Evolutionary conservation across 441 rosid species (phyloP).

Genomic region (Syzygium syzygioides): DNA sequence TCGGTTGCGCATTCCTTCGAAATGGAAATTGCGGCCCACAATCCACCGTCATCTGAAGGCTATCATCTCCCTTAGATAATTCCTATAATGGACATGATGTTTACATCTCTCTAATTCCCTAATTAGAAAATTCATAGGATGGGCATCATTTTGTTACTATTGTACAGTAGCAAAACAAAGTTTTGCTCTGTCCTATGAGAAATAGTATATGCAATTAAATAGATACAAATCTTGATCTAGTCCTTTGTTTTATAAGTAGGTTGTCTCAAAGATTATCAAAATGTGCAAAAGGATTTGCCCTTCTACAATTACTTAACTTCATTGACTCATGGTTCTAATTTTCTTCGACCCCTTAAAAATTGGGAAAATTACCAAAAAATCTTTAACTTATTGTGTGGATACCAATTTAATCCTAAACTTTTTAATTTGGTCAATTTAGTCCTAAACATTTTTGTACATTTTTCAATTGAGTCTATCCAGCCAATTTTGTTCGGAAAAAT

Average conservation of each 20-base stretch:
- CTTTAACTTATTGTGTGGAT: fast-evolving
- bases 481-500: fast-evolving
- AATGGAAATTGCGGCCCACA: too few species aligned
- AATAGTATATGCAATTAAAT: neutral
- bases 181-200: neutral
- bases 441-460: neutral
- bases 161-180: neutral
- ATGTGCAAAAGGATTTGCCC: neutral
- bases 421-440: neutral
- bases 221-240: neutral
- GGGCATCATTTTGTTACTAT: neutral
- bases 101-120: neutral
- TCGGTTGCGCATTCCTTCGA: too few species aligned
- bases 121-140: neutral
- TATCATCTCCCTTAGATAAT: neutral
- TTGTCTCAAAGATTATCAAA: neutral
- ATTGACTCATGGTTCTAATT: neutral
- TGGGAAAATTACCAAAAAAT: neutral
- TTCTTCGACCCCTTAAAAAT: neutral
- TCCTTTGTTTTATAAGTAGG: neutral
- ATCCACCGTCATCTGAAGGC: too few species aligned
- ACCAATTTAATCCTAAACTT: neutral
- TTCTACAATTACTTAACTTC: neutral
- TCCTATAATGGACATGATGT: neutral
- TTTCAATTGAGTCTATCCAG: neutral